A percentile compares a stretch with the other conserved stretches of the same genome.
Evolutionary conservation across 2,329 filamentous ascomycete genomes (phyloP).

Genomic region (Hypocrella siamensis): DNA sequence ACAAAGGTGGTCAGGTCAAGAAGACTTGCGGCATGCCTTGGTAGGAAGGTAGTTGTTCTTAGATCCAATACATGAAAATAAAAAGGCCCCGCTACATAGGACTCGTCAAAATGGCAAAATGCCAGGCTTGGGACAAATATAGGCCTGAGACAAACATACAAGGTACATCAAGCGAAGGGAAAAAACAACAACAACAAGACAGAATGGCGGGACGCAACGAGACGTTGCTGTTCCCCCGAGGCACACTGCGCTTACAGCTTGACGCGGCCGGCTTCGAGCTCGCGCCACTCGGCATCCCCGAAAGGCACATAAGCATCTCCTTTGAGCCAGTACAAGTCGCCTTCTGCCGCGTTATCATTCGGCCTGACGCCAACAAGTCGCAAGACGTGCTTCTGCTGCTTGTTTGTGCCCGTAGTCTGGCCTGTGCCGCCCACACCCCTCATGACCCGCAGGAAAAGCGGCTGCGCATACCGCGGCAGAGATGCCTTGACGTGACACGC

Average conservation of each 20-base stretch:
- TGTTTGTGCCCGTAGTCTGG: conserved; percentile 69
- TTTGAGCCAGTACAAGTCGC: conserved; percentile 50
- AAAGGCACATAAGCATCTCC: conserved; percentile 55
- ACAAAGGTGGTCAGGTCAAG: no score
- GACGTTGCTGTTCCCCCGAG: background rate
- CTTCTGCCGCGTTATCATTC: conserved; percentile 11
- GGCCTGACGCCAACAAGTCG: conserved; percentile 63
- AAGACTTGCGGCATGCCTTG: no score
- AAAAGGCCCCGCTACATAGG: no score
- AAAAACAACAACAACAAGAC: background rate
- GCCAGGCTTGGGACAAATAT: no score
- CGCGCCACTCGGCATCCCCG: conserved; percentile 49
- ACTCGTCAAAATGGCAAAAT: no score
- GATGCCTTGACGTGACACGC: conserved; percentile 38
- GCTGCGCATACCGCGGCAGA: conserved; percentile 61
- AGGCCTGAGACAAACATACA: no score
- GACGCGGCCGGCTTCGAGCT: conserved; percentile 49
- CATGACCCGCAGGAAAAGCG: conserved; percentile 60
- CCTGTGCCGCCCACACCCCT: conserved; percentile 34
- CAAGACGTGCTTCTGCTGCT: conserved; percentile 68
- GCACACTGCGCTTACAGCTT: conserved; percentile 37
- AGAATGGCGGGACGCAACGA: background rate
- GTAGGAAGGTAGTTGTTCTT: no score
- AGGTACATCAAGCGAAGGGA: background rate
- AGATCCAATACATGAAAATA: no score